Percentiles rank a stretch among this genome's conserved stretches.
Evolutionary conservation across 1,284 basidiomycete genomes (phyloP).

Genomic region (Apiotrichum akiyoshidainum): DNA sequence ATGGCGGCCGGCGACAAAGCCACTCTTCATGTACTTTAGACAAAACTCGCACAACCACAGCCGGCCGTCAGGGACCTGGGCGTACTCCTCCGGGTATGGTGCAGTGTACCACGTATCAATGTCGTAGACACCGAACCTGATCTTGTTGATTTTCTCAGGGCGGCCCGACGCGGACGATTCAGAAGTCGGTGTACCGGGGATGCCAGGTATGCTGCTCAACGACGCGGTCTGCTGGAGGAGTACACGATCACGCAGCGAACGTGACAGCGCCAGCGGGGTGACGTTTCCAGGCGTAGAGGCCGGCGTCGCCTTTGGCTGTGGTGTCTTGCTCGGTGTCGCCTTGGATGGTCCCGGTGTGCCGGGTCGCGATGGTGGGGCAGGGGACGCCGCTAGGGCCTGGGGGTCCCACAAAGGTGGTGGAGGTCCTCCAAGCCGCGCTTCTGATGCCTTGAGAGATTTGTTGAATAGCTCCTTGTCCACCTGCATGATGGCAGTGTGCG

Average conservation of each 20-base stretch:
- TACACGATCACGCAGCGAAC: slow-evolving; percentile 43
- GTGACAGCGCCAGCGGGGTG: slow-evolving; percentile 15
- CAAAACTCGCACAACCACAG: slow-evolving; percentile 98
- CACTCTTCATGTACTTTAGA: slow-evolving; percentile 96
- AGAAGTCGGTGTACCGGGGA: slow-evolving; percentile 3
- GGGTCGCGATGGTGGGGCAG: slow-evolving; percentile 13
- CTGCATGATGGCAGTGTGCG: slow-evolving; percentile 64
- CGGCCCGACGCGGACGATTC: slow-evolving; percentile 11
- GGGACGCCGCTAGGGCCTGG: slow-evolving; percentile 13
- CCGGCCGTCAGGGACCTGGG: slow-evolving; percentile 83
- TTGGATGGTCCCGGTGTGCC: slow-evolving; percentile 20
- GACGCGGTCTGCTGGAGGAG: slow-evolving; percentile 34
- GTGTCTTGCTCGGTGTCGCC: slow-evolving; percentile 7
- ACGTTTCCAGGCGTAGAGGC: slow-evolving; percentile 2
- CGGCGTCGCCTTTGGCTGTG: background rate
- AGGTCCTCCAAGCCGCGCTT: slow-evolving; percentile 54
- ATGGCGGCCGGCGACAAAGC: slow-evolving; percentile 82
- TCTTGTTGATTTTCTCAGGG: slow-evolving; percentile 64
- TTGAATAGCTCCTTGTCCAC: slow-evolving; percentile 75
- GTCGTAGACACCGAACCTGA: slow-evolving; percentile 90
- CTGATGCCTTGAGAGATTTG: slow-evolving; percentile 64
- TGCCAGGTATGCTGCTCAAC: slow-evolving; percentile 9
- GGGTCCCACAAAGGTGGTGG: slow-evolving; percentile 31
- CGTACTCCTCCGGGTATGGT: slow-evolving; percentile 97
- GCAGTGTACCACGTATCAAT: slow-evolving; percentile 99